Base-by-base conservation (phyloP, 495 filamentous ascomycete genomes). In the Podospora pseudocomata region DNA sequence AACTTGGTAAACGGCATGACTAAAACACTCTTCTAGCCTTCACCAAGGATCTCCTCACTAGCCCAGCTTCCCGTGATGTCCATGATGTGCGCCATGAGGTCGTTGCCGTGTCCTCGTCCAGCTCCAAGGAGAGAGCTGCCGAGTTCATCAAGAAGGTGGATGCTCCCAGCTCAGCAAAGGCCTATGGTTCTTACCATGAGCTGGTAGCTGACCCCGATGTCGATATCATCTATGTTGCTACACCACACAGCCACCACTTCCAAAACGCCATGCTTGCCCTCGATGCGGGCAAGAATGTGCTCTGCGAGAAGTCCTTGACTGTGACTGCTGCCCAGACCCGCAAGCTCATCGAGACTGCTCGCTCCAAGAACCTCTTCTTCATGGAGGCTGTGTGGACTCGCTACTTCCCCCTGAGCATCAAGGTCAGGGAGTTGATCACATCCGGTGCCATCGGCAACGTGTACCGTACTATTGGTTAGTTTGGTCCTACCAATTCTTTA, bases 331-430 rank as follows among this genome's bases (percentile, higher is more conserved):
- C 87, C 15, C 93, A 97, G 80, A 83, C 91, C 4, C 86, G 85
- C 74, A 89, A 90, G 68, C 83, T 97, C 18, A 85, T 89, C 64
- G 87, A 91, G 63, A 89, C 86, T 19, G 92, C 95, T 0, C 85
- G 81, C 72, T 81, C 86, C 72, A 96, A 96, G 85, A 86, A 88
- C n/a, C 74, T 97, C 23, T 97, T 97, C 81, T 78, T 98, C 53
- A 97, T 97, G 92, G 94, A 98, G 82, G 94, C 94, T 19, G 91
- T 97, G 15, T 97, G 95, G 94, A 97, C 94, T 54, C 82, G 94
- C 26, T 95, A 91, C 77, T 96, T 97, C 82, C 94, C 94, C 2
- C 77, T 94, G 4, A 90, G 87, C 70, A 86, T 91, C 66, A 87
- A 94, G 77, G 79, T 97, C 23, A 79, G 92, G 54, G 84, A 92